Percentiles rank a stretch among this genome's conserved stretches.
Evolutionary conservation across 495 filamentous ascomycete species (phyloP).

Genomic region (Clohesyomyces aquaticus): DNA sequence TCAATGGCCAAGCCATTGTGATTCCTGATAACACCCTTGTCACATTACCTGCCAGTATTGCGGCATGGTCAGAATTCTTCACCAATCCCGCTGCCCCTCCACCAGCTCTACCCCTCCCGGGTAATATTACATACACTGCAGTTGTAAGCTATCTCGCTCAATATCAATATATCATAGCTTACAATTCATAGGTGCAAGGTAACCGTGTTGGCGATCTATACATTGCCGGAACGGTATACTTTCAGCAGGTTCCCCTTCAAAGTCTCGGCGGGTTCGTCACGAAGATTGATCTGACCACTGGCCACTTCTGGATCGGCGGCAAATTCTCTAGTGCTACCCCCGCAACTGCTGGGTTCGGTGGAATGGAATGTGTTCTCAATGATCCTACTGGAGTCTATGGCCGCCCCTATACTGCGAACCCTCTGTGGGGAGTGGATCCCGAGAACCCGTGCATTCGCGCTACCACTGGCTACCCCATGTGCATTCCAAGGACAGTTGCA

Average conservation of each 20-base stretch:
- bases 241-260: not conserved
- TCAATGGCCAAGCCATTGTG: not conserved
- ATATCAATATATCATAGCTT: not conserved
- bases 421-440: slow-evolving; percentile 1
- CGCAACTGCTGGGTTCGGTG: not conserved
- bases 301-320: not conserved
- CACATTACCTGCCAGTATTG: slow-evolving; percentile 1
- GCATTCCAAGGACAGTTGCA: not conserved
- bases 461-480: not conserved
- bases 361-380: slow-evolving; percentile 1
- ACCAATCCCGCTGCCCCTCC: not conserved
- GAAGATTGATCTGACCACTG: not conserved
- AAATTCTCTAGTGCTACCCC: not conserved
- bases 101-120: not conserved
- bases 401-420: not conserved
- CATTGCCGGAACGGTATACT: not conserved
- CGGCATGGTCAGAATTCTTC: not conserved
- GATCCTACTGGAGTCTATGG: slow-evolving; percentile 4
- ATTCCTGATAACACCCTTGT: slow-evolving; percentile 5
- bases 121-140: not conserved
- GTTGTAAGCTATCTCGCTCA: not conserved
- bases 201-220: not conserved
- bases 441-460: not conserved
- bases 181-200: not conserved
- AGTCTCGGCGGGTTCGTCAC: not conserved